Conservation (phyloP, 2,329 filamentous ascomycete genomes). For the Aspergillus fischeri region DNA sequence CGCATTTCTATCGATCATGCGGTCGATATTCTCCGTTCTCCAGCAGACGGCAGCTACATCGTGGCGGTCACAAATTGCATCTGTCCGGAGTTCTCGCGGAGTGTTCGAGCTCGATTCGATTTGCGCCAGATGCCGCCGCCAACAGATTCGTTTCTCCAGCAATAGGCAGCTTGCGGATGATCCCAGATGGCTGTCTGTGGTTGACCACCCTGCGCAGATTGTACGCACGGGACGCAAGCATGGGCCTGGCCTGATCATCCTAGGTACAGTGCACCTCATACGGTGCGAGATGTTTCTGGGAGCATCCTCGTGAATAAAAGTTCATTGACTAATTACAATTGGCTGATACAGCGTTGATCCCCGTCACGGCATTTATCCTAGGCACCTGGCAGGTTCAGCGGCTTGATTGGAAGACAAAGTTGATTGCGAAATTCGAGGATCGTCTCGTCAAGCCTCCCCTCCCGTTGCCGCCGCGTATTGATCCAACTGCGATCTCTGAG, state of each 20-base stretch:
- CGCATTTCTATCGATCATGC: slow-evolving; percentile 18
- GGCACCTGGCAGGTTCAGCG: slow-evolving; percentile 96
- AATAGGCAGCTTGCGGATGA: slow-evolving; percentile 61
- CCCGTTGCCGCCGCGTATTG: slow-evolving; percentile 76
- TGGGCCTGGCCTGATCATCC: slow-evolving; percentile 73
- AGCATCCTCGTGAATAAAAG: background rate
- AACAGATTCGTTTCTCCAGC: slow-evolving; percentile 38
- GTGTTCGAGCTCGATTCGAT: slow-evolving; percentile 27
- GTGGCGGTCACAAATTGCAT: slow-evolving; percentile 20
- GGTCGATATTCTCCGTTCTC: slow-evolving; percentile 26
- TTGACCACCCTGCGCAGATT: slow-evolving; percentile 79
- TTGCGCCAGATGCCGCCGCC: slow-evolving; percentile 33
- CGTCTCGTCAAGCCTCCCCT: slow-evolving; percentile 80
- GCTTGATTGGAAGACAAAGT: slow-evolving; percentile 86
- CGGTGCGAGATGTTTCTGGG: background rate
- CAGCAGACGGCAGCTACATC: slow-evolving; percentile 18
- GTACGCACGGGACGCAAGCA: slow-evolving; percentile 72
- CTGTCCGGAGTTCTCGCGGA: slow-evolving; percentile 15
- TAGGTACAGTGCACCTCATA: slow-evolving; percentile 49
- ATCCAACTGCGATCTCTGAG: slow-evolving; percentile 74
- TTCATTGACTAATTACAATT: slow-evolving; percentile 5
- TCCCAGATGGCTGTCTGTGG: slow-evolving; percentile 75
- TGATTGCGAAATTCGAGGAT: slow-evolving; percentile 89
- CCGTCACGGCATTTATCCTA: slow-evolving; percentile 81
- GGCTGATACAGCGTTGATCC: slow-evolving; percentile 67